Evolutionary conservation across 306 rosid species (phyloP).

Genomic region (Quercus berberidifolia): DNA sequence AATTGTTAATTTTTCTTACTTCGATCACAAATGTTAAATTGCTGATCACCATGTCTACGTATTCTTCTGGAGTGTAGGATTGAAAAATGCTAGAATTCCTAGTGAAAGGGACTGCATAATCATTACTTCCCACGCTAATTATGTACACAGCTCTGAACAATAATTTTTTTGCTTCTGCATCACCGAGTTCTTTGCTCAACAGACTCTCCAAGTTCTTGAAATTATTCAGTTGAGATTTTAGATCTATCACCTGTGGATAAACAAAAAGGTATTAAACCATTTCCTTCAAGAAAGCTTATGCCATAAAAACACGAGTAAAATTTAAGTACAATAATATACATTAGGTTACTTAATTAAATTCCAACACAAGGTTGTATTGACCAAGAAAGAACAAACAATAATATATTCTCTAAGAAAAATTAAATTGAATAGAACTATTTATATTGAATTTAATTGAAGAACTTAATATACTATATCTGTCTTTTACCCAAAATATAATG

Average conservation of each 20-base stretch:
- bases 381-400: too few species aligned
- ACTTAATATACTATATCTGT: too few species aligned
- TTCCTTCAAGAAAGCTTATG: too few species aligned
- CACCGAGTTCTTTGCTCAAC: constrained; percentile 33
- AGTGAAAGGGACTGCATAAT: constrained; percentile 21
- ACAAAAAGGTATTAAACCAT: not conserved
- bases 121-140: constrained; percentile 37
- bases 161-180: constrained; percentile 19
- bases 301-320: too few species aligned
- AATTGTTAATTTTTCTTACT: constrained; percentile 2
- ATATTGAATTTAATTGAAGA: too few species aligned
- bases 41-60: constrained; percentile 35
- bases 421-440: too few species aligned
- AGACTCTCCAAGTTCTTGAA: constrained; percentile 33
- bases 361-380: too few species aligned
- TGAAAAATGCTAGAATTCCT: not conserved
- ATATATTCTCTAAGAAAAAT: too few species aligned
- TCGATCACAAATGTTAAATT: constrained; percentile 32
- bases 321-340: too few species aligned
- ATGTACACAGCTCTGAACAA: constrained; percentile 47
- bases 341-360: too few species aligned
- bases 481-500: too few species aligned
- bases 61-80: constrained; percentile 23
- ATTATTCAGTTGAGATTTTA: constrained; percentile 35
- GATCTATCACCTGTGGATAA: constrained; percentile 31